A percentile compares a stretch with the other conserved stretches of the same genome.
phyloP scores from a whole-genome alignment of 768 basidiomycete genomes.

The Boletus rex-veris region DNA sequence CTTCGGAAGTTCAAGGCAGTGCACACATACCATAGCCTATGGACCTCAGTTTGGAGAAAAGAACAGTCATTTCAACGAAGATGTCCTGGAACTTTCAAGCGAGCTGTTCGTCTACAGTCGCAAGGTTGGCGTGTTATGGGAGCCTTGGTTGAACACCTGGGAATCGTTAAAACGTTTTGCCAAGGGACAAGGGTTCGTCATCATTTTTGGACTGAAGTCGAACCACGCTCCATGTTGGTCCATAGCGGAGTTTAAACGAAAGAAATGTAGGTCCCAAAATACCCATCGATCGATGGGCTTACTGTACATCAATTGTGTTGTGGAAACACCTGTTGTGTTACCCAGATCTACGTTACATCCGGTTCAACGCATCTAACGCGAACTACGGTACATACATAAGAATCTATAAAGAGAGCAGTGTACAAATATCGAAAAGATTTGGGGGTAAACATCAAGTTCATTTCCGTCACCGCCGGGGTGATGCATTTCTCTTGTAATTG shows the following conservation, averaged over 20 bases:
- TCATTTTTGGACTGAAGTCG: conserved; percentile 14
- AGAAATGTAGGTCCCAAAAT: not conserved
- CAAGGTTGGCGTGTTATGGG: conserved; percentile 5
- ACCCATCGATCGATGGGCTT: no score
- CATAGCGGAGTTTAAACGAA: conserved; percentile 14
- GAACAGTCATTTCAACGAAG: conserved; percentile 48
- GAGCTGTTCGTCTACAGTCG: conserved; percentile 8
- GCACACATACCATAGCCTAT: conserved; percentile 45
- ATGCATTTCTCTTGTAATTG: conserved; percentile 40
- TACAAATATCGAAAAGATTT: conserved; percentile 4
- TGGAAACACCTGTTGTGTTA: no score
- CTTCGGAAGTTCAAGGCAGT: conserved; percentile 1
- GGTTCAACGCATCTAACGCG: conserved; percentile 3
- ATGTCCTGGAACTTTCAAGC: not conserved
- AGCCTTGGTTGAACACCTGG: conserved; percentile 7
- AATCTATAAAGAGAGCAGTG: conserved; percentile 3
- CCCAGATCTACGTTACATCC: conserved; percentile 12
- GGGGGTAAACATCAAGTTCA: conserved; percentile 7
- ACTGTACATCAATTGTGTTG: no score
- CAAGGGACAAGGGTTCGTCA: conserved; percentile 3
- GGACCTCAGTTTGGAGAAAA: conserved; percentile 55
- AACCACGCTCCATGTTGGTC: not conserved
- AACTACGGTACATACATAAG: conserved; percentile 18
- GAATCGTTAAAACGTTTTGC: conserved; percentile 13
- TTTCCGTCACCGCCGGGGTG: conserved; percentile 42